A percentile compares a stretch with the other conserved stretches of the same genome.
Conservation (phyloP, 2,329 filamentous ascomycete genomes). For the Talaromyces albobiverticillius region DNA sequence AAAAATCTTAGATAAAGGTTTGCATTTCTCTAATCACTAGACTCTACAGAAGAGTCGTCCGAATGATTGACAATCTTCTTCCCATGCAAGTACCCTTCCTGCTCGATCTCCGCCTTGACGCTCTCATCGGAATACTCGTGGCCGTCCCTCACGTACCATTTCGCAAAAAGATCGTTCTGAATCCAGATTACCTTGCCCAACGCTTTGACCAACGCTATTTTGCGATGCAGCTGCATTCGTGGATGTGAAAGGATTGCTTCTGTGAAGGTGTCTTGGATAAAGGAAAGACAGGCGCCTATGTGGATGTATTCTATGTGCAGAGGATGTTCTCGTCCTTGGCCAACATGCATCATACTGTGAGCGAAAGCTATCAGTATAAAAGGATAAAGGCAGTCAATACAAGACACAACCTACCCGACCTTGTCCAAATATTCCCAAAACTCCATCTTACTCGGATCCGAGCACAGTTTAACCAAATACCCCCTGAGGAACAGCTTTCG, state of each 20-base stretch:
- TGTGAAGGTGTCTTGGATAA: conserved; percentile 73
- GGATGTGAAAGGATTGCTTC: conserved; percentile 74
- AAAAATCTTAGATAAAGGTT: too few species aligned
- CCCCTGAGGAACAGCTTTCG: conserved; percentile 75
- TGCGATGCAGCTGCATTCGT: conserved; percentile 62
- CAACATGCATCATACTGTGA: conserved; percentile 72
- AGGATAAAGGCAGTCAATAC: not conserved
- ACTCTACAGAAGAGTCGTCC: conserved; percentile 11
- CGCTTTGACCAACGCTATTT: conserved; percentile 71
- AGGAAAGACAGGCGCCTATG: conserved; percentile 68
- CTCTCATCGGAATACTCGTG: conserved; percentile 53
- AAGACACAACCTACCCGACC: conserved; percentile 64
- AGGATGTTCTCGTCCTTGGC: conserved; percentile 66
- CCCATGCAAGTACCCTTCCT: conserved; percentile 64
- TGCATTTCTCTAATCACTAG: not conserved
- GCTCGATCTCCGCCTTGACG: conserved; percentile 51
- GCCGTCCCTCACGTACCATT: conserved; percentile 71
- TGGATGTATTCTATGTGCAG: conserved; percentile 79
- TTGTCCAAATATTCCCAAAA: conserved; percentile 85
- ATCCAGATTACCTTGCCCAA: conserved; percentile 83
- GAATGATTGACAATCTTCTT: conserved; percentile 51
- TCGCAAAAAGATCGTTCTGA: conserved; percentile 82
- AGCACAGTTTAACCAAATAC: conserved; percentile 71
- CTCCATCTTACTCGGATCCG: conserved; percentile 69
- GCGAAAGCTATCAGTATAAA: not conserved